Base-by-base conservation (phyloP, 2,329 filamentous ascomycete species). In the Diaporthe longicolla region DNA sequence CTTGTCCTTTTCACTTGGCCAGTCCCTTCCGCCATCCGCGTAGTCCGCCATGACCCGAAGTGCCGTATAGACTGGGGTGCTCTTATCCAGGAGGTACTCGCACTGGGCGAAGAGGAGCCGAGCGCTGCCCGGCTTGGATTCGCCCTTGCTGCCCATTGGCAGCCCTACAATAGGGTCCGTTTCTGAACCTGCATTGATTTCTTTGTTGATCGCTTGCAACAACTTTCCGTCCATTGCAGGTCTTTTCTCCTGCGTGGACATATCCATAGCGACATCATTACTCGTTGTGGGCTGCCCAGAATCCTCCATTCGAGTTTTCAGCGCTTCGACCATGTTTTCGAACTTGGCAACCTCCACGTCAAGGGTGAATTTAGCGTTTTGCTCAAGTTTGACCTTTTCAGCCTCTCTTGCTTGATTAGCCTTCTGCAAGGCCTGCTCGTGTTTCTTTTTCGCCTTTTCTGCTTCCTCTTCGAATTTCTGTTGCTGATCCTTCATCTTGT, bases 41-140 rank as follows among this genome's bases (percentile, higher is more conserved):
- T 54, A 54, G 32, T 68, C 19, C 32, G 63, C 45, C 32, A 21
- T 24, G 13, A 21, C n/a, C n/a, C 48, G 32, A 15, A 68, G 5
- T 7, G 63, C 63, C 1, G 37, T 5, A 21, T 68, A 54, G 45
- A 68, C 13, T 19, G 21, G 32, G 8, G 45, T 40, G 1, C 4
- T 26, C 32, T 68, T 68, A 24, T 68, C 32, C 17, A 68, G 48
- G n/a, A 68, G 48, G 15, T 54, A 68, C 48, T 40, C 48, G n/a
- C 10, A 40, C 63, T 54, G 15, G 32, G 63, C 48, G 5, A 68
- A 48, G n/a, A 68, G 63, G 15, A 54, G 54, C 6, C 48, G 63
- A 19, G 63, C 63, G 9, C n/a, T 40, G 9, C 63, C 48, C 2
- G 48, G 63, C 48, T 5, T 54, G 4, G 9, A 5, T 15, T 52